Conservation (phyloP, 2,329 filamentous ascomycete species). For the Teratosphaeria destructans region DNA sequence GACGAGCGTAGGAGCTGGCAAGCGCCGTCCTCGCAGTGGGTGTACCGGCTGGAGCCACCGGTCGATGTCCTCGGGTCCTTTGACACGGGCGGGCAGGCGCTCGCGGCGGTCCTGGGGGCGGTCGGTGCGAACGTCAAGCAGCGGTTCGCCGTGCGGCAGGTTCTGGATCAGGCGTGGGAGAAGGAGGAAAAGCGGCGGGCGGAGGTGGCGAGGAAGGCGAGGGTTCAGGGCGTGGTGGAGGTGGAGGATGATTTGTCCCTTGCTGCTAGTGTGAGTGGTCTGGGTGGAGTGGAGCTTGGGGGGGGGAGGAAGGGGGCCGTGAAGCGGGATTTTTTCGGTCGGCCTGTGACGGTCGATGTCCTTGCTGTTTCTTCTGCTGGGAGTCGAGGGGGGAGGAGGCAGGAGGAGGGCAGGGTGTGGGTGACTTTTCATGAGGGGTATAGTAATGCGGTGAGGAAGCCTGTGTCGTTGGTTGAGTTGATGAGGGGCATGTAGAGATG, state of each 20-base stretch:
- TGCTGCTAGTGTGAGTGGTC: conserved; percentile 19
- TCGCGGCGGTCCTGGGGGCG: conserved; percentile 29
- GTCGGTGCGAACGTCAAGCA: conserved; percentile 51
- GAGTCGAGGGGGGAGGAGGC: conserved; percentile 23
- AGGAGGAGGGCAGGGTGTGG: conserved; percentile 59
- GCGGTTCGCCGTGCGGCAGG: conserved; percentile 86
- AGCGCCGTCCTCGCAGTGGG: conserved; percentile 40
- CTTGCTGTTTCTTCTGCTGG: conserved; percentile 23
- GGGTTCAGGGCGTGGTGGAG: conserved; percentile 43
- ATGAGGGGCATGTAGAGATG: conserved; percentile 40
- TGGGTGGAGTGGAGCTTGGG: background rate
- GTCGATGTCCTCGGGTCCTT: conserved; percentile 73
- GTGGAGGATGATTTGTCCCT: background rate
- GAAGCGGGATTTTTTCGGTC: conserved; percentile 68
- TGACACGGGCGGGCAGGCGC: conserved; percentile 50
- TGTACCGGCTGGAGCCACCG: conserved; percentile 89
- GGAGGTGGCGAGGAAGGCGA: conserved; percentile 53
- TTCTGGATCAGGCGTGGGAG: conserved; percentile 80
- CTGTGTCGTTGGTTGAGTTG: conserved; percentile 70
- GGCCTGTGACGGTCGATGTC: conserved; percentile 47
- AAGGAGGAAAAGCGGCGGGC: conserved; percentile 60
- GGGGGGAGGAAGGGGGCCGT: conserved; percentile 21
- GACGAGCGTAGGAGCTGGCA: conserved; percentile 33
- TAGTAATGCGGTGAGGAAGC: conserved; percentile 85
- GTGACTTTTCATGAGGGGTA: conserved; percentile 82